Percentiles rank a stretch among this genome's conserved stretches.
These are phyloP conservation scores for Pythium sp. DNA, from an alignment of 352 stramenopile genomes.

Conservation along the genomic window DNA sequence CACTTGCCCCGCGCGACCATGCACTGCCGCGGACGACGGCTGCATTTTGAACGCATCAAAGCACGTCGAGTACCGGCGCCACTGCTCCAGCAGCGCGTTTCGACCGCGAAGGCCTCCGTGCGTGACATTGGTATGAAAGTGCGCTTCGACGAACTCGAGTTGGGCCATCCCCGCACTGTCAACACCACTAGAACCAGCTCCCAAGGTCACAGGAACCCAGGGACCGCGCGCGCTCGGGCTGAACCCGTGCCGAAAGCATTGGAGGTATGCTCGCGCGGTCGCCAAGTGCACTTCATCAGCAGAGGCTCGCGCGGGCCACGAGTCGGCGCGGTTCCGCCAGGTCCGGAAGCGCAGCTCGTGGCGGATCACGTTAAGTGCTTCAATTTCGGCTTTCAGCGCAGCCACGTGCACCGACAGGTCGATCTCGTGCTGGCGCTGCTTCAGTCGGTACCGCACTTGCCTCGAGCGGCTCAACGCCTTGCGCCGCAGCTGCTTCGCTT, in stretches of 20 bases:
- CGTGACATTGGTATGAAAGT: constrained; percentile 11
- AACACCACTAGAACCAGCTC: constrained; percentile 12
- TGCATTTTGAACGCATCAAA: constrained; percentile 17
- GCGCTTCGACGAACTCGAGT: constrained; percentile 22
- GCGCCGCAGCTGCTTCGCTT: constrained; percentile 9
- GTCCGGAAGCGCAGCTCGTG: constrained; percentile 8
- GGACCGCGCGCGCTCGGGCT: not conserved
- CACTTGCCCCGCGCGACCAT: constrained; percentile 6
- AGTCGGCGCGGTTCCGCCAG: constrained; percentile 3
- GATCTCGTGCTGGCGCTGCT: constrained; percentile 23
- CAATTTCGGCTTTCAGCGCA: constrained; percentile 17
- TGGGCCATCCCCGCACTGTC: constrained; percentile 13
- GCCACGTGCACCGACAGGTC: constrained; percentile 13
- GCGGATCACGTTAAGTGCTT: constrained; percentile 3
- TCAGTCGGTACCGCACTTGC: constrained; percentile 27
- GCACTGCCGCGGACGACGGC: constrained; percentile 15
- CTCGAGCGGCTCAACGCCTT: constrained; percentile 17
- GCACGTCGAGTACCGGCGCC: constrained; percentile 21
- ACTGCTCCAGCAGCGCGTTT: constrained; percentile 30
- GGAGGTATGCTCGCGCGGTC: constrained; percentile 13
- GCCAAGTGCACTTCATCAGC: not conserved
- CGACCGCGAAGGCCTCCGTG: constrained; percentile 18
- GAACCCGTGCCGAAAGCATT: constrained; percentile 26
- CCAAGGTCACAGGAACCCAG: not conserved
- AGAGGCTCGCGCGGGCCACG: not conserved